Percentiles rank a stretch among this genome's conserved stretches.
Conservation (phyloP, 352 stramenopile genomes). For the Globisporangium orthogonon region DNA sequence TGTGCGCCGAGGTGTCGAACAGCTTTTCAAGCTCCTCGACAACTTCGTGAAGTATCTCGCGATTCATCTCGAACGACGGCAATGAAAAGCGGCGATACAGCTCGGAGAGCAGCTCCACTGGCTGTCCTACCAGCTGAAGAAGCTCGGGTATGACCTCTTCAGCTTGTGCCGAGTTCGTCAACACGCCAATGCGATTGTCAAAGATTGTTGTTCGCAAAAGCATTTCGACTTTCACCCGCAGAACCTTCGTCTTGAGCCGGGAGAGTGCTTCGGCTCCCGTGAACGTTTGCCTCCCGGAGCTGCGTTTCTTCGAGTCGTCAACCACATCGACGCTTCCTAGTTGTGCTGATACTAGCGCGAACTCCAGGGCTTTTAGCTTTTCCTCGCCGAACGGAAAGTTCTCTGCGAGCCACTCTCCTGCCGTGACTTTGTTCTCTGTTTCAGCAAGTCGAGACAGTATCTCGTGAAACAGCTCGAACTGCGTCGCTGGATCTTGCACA, state of each 20-base stretch:
- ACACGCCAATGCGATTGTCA: conserved; percentile 12
- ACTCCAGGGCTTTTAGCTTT: conserved; percentile 38
- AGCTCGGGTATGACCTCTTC: conserved; percentile 15
- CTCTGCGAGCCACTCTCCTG: conserved; percentile 46
- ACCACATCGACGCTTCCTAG: conserved; percentile 1
- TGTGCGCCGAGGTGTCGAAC: conserved; percentile 17
- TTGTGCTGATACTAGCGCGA: conserved; percentile 20
- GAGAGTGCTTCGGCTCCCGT: conserved; percentile 24
- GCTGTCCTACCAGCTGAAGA: conserved; percentile 24
- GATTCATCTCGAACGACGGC: conserved; percentile 19
- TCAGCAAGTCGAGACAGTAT: conserved; percentile 25
- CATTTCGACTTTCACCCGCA: conserved; percentile 30
- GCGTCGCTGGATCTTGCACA: neutral
- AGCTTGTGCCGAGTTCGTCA: conserved; percentile 5
- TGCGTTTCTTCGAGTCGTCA: neutral
- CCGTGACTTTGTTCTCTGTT: conserved; percentile 36
- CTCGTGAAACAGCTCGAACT: conserved; percentile 26
- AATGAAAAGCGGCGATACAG: conserved; percentile 40
- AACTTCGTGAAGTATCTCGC: conserved; percentile 22
- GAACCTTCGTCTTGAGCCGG: conserved; percentile 32
- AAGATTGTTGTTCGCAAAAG: conserved; percentile 20
- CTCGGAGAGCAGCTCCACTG: conserved; percentile 32
- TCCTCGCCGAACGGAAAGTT: conserved; percentile 31
- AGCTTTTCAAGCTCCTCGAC: conserved; percentile 24
- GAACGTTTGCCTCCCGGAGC: conserved; percentile 21